Evolutionary conservation across 768 basidiomycete species (phyloP).

Genomic region (Tulasnella sp.): DNA sequence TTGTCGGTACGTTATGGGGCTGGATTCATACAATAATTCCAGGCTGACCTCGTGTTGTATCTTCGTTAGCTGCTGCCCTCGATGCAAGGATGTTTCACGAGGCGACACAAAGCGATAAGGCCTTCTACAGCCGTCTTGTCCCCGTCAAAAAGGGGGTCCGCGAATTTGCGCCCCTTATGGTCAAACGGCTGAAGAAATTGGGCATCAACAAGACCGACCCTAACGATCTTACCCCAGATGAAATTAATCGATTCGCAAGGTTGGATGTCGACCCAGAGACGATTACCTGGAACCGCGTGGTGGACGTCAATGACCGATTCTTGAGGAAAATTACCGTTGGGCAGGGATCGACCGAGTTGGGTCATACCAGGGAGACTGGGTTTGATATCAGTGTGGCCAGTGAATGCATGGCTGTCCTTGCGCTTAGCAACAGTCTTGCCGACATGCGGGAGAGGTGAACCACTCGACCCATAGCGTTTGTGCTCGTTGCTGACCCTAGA

Average conservation of each 20-base stretch:
- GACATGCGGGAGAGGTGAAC: constrained; percentile 72
- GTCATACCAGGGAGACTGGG: constrained; percentile 75
- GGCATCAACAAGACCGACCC: constrained; percentile 92
- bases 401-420: constrained; percentile 96
- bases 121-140: constrained; percentile 81
- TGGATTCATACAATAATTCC: not conserved
- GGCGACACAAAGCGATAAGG: constrained; percentile 90
- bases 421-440: constrained; percentile 69
- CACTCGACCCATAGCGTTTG: not conserved
- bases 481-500: constrained; percentile 3
- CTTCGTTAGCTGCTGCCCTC: constrained; percentile 69
- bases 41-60: not conserved
- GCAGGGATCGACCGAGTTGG: constrained; percentile 80
- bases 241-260: constrained; percentile 78
- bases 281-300: constrained; percentile 95
- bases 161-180: constrained; percentile 90
- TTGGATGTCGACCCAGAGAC: constrained; percentile 83
- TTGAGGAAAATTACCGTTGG: constrained; percentile 88
- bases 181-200: constrained; percentile 88
- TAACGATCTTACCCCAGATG: constrained; percentile 82
- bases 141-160: constrained; percentile 89
- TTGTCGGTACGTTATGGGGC: constrained; percentile 48
- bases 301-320: constrained; percentile 96
- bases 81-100: constrained; percentile 98
- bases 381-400: constrained; percentile 97